Evolutionary conservation across 371 early-diverging fungal genomes (phyloP).

Genomic region (Zopfochytrium polystomum): DNA sequence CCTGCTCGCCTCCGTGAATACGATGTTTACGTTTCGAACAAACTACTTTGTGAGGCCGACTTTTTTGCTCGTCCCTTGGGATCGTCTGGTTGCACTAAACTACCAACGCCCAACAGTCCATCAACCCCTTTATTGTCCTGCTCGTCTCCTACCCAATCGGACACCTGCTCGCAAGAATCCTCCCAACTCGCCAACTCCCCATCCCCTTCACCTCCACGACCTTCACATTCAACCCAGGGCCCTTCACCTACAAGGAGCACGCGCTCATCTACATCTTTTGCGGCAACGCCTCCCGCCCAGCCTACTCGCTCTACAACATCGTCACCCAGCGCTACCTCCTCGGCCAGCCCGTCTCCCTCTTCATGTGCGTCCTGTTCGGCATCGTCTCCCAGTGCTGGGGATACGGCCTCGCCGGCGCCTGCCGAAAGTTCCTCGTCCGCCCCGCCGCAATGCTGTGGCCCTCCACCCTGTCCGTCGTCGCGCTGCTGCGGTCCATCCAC

Average conservation of each 20-base stretch:
- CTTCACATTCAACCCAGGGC: constrained; percentile 30
- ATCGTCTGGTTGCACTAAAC: too few species aligned
- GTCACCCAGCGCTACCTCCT: constrained; percentile 21
- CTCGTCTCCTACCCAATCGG: constrained; percentile 22
- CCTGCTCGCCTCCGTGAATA: constrained; percentile 22
- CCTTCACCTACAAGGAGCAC: constrained; percentile 27
- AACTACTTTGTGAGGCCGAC: constrained; percentile 23
- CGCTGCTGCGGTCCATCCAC: constrained; percentile 74
- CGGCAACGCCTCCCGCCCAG: constrained; percentile 10
- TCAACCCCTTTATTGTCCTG: constrained; percentile 5
- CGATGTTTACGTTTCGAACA: constrained; percentile 33
- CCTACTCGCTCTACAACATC: constrained; percentile 29
- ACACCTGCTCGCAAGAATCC: constrained; percentile 10
- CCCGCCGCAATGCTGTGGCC: constrained; percentile 90
- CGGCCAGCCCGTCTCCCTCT: not conserved
- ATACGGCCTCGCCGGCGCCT: constrained; percentile 78
- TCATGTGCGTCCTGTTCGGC: constrained; percentile 19
- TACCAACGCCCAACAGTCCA: not conserved
- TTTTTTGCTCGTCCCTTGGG: not conserved
- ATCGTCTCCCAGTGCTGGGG: constrained; percentile 50
- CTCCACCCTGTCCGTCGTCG: constrained; percentile 62
- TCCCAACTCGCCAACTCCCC: constrained; percentile 14
- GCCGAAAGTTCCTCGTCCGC: constrained; percentile 72
- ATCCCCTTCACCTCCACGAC: not conserved
- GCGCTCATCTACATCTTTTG: constrained; percentile 19